Percentiles rank a stretch among this genome's conserved stretches.
Conservation (phyloP, 495 filamentous ascomycete genomes). For the Annulohypoxylon bovei region DNA sequence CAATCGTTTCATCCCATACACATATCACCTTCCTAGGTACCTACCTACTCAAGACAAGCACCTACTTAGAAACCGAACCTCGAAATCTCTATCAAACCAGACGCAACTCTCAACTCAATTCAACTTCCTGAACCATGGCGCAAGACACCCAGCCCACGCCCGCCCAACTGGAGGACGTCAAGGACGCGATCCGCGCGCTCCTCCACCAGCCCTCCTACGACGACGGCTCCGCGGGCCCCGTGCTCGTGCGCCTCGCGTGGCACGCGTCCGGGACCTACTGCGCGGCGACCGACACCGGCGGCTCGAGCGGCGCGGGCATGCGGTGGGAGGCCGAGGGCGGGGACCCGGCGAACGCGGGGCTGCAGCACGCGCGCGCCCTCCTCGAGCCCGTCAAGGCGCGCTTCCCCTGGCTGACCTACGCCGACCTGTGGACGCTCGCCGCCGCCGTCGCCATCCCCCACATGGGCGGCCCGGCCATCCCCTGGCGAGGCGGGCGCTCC, state of each 20-base stretch:
- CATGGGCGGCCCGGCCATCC: slow-evolving; percentile 65
- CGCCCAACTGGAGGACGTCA: slow-evolving; percentile 27
- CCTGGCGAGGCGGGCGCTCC: slow-evolving; percentile 66
- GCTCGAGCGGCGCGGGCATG: slow-evolving; percentile 72
- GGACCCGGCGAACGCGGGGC: slow-evolving; percentile 70
- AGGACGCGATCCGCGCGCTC: slow-evolving; percentile 36
- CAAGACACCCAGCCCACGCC: slow-evolving; percentile 15
- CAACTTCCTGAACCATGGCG: background rate
- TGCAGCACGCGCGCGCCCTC: slow-evolving; percentile 70
- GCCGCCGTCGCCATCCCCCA: slow-evolving; percentile 67
- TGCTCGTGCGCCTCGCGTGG: slow-evolving; percentile 71
- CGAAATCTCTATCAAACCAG: background rate
- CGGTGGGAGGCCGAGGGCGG: slow-evolving; percentile 71
- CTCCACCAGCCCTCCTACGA: slow-evolving; percentile 69
- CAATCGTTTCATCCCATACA: background rate
- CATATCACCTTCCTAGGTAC: background rate
- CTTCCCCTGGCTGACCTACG: slow-evolving; percentile 72
- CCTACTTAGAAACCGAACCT: background rate
- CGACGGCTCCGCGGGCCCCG: slow-evolving; percentile 69
- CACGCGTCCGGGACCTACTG: slow-evolving; percentile 71
- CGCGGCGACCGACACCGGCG: slow-evolving; percentile 65
- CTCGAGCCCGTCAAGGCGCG: slow-evolving; percentile 66
- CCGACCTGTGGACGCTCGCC: slow-evolving; percentile 70
- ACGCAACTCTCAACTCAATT: background rate
- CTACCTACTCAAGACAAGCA: background rate